Base-by-base conservation (phyloP, 2,329 filamentous ascomycete species). In the Alternaria sp. region DNA sequence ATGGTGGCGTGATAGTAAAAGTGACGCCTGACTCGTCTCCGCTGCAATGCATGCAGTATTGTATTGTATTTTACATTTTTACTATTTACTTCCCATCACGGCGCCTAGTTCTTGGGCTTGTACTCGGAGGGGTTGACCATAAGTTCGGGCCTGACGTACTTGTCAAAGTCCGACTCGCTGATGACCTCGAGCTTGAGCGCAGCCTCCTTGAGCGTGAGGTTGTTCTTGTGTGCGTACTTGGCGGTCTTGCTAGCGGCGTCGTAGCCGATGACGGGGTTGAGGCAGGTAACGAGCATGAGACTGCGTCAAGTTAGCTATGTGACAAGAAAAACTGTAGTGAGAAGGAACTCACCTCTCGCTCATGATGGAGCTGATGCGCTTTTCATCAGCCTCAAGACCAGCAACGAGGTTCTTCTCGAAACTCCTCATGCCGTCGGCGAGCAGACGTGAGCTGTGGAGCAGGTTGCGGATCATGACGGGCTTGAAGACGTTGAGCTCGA, bases 401-500 rank as follows among this genome's bases (percentile, higher is more conserved):
- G 85, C 88, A 20, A 99, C 91, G 30, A 98, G 87, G 84, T 98
- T 95, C 86, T 93, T 92, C 85, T 97, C 93, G 79, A 99, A 98
- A 69, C 93, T 96, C 76, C 87, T 88, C 94, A 98, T 98, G 75
- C 92, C 93, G 78, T 99, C 96, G 37, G 93, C 87, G 60, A 99
- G 85, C 65, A 99, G 89, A 69, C 95, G 89, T 61, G 91, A 87
- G 84, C 93, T 97, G 87, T 98, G 96, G 43, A 99, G 87, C 70
- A 98, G 86, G 85, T 98, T 98, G 82, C 92, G 88, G 83, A 98
- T 98, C 80, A 99, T 88, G 63, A 98, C 88, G 46, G 96, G 96
- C 87, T 98, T 98, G 89, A 97, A 99, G 60, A 98, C 96, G 83
- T 98, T 99, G 72, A 99, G 88, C 84, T 98, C 96, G 75, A 99